Evolutionary conservation across 2,329 filamentous ascomycete species (phyloP), one percentile per base, ranked within the genome.

Genomic region (Juglanconis sp.): DNA sequence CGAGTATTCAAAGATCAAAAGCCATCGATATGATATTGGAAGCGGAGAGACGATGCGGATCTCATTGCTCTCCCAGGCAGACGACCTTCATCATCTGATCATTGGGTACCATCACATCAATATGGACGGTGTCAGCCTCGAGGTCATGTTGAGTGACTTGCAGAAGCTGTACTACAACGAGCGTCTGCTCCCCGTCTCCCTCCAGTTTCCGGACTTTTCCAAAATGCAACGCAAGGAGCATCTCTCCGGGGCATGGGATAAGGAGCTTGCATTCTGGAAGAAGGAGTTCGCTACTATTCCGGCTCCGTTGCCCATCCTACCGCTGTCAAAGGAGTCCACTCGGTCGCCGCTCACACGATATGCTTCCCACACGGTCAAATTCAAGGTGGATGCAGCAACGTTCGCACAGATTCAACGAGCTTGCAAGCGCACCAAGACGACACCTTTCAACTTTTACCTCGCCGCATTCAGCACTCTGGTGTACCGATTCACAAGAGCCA

Each of bases 391-490:
- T n/a, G n/a, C n/a, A n/a, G n/a, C n/a, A n/a, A 57, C 13, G 35
- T 44, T 17, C 31, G 49, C 7, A 31, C 17, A 4, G 24, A 36
- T 7, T 47, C 34, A 53, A 46, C 5, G 13, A n/a, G 2, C 8
- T 6, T 7, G 42, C 32, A 6, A 32, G 15, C 32, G 36, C 3
- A 2, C 31, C 31, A 17, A 42, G 5, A 38, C 52, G 24, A 70
- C 69, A 0, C 59, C 67, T 0, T 83, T 82, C 63, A 78, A 83
- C 53, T 72, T 82, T 60, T 76, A 78, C 61, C 68, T 83, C 2
- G 72, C 79, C 0, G 69, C 70, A 0, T 73, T 79, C 56, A 63
- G 73, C 11, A 65, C 70, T 0, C 54, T 81, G 13, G 68, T 81
- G 0, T 69, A 69, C 11, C 64, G 68, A 5, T 73, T 74, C 31